phyloP scores from a whole-genome alignment of 1,284 basidiomycete species.

The Boletus mariae region DNA sequence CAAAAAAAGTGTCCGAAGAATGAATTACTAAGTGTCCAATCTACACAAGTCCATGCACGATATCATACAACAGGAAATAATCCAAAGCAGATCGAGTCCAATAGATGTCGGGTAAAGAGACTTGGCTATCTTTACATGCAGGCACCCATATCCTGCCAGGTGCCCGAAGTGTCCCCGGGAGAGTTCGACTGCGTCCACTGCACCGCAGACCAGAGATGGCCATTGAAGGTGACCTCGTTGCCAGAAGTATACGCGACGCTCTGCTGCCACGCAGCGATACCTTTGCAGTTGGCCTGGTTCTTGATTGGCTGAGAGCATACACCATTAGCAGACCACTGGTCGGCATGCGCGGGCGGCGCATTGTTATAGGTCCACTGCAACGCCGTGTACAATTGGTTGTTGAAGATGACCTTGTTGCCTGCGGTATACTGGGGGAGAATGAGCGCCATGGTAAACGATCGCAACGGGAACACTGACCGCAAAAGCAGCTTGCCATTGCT shows the following conservation, averaged over 20 bases:
- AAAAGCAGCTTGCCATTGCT: slow-evolving; percentile 24
- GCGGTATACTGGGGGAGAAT: slow-evolving; percentile 20
- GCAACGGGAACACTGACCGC: slow-evolving; percentile 14
- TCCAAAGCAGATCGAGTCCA: background rate
- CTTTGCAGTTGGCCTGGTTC: slow-evolving; percentile 23
- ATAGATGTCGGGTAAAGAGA: background rate
- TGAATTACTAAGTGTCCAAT: background rate
- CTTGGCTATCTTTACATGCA: slow-evolving; percentile 9
- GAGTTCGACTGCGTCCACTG: slow-evolving; percentile 24
- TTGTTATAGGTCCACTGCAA: slow-evolving; percentile 30
- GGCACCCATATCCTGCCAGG: slow-evolving; percentile 25
- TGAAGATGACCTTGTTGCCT: slow-evolving; percentile 22
- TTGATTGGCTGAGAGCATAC: slow-evolving; percentile 18
- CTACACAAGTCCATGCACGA: slow-evolving; percentile 1
- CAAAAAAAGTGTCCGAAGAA: background rate
- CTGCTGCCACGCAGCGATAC: slow-evolving; percentile 17
- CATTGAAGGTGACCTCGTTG: slow-evolving; percentile 12
- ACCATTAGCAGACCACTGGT: slow-evolving; percentile 19
- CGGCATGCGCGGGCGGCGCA: slow-evolving; percentile 12
- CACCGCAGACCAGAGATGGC: slow-evolving; percentile 21
- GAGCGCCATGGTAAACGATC: rapidly evolving
- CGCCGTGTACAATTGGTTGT: slow-evolving; percentile 21
- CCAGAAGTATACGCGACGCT: slow-evolving; percentile 18
- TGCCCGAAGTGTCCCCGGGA: slow-evolving; percentile 27
- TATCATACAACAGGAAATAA: background rate